Base-by-base conservation (phyloP, 1,139 yeast species). In the Nakaseomyces uthaithaninus region DNA sequence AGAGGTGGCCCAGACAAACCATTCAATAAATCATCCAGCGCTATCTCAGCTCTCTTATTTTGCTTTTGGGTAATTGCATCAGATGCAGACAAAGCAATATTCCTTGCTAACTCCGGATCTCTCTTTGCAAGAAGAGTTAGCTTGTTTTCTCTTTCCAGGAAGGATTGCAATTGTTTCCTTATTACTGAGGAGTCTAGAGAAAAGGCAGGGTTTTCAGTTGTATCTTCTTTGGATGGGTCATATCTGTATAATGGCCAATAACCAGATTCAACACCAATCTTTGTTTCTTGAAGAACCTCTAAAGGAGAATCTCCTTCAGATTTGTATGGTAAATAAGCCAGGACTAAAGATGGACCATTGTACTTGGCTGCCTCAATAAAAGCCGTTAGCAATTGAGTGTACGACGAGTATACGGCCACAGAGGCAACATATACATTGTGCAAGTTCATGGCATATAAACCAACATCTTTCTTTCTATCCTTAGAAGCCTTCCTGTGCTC, bases 231-330 rank as follows among this genome's bases (percentile, higher is more conserved):
- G 7, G 58, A 50, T 42, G 96, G 95, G 53, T 85, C 74, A 65
- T 73, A 89, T 61, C 96, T 73, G 67, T 89, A 89, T 48, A 89
- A 72, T 38, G 98, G 98, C 95, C 96, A 87, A 67, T 81, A 81
- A 14, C 98, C 98, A 36, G 89, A 70, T 55, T 86, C 96, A 39
- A 89, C 94, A 17, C 95, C 94, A 49, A 67, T 69, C 64, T 89
- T 91, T 33, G 97, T 87, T 61, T 85, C 94, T 62, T 84, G 80
- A 50, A 89, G 71, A 36, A 87, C 77, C 18, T 77, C 73, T 50
- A 89, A 68, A 35, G 94, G 80, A 51, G 79, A 73, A 51, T 81
- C 86, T 36, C 66, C 63, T 57, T 83, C 94, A 22, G 70, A 63
- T 39, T 68, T 60, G 60, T 81, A 79, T 30, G 98, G 97, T 52